These are phyloP conservation scores for Pelargonium myrrhifolium DNA, from an alignment of 441 rosid genomes.

Conservation along the genomic window DNA sequence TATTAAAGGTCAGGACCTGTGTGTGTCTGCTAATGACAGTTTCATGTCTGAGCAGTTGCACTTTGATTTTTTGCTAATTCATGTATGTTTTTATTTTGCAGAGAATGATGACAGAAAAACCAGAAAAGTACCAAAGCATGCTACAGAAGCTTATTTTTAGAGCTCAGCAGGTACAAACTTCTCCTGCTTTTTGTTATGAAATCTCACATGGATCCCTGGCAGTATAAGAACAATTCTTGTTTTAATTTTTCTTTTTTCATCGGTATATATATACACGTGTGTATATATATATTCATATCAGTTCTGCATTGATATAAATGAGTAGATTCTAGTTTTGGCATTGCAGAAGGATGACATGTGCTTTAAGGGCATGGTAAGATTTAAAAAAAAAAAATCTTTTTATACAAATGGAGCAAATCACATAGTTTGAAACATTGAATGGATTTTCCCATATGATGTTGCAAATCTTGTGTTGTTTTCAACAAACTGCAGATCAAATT, in stretches of 20 bases:
- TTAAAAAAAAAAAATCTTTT: background rate
- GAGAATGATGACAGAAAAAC: conserved; percentile 98
- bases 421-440: background rate
- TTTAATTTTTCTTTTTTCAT: background rate
- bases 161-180: conserved; percentile 79
- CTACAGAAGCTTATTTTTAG: conserved; percentile 89
- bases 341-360: background rate
- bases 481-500: background rate
- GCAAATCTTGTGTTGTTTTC: background rate
- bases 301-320: too few relatives aligned
- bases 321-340: background rate
- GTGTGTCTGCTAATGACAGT: conserved; percentile 5
- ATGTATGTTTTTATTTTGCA: conserved; percentile 28
- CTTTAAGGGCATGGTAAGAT: background rate
- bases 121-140: conserved; percentile 91
- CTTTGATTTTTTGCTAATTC: conserved; percentile 20
- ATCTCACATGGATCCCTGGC: background rate
- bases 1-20: conserved; percentile 67
- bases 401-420: background rate
- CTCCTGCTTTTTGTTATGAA: background rate
- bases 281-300: too few relatives aligned
- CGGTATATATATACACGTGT: too few relatives aligned
- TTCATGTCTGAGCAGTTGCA: background rate
- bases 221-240: background rate
- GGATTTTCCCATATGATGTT: background rate